Evolutionary conservation across 2,329 filamentous ascomycete species (phyloP), one percentile per base, ranked within the genome.

Genomic region (Podosphaera fusca): DNA sequence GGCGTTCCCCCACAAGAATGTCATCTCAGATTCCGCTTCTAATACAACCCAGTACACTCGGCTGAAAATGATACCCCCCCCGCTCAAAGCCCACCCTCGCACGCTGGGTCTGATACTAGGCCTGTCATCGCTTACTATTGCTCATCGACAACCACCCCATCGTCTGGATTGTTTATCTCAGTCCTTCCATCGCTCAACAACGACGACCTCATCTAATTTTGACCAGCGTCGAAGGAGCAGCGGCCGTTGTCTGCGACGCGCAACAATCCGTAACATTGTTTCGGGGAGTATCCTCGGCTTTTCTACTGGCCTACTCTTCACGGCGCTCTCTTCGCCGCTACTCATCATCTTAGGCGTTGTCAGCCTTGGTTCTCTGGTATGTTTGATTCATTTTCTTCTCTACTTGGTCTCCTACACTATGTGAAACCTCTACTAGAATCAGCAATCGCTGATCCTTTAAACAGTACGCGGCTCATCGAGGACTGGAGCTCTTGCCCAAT

Each of bases 271-370:
- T 36, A 30, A 56, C 10, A 10, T 56, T 34, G 30, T 34, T 3
- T 49, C 55, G 21, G 55, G 55, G 21, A 56, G 55, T 31, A 56
- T 56, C 33, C 8, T 55, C 64, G 64, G 63, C 29, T 35, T 65
- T 35, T 63, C 63, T 58, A 60, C 63, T 5, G 64, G 65, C 2
- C 55, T 89, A 36, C 70, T 82, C 0, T 74, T 88, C 33, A 80
- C 80, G 58, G 71, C 83, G 14, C 87, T 89, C 67, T 87, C 82
- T 7, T 79, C 79, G 65, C 79, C 82, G 1, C 70, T 89, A 53
- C 81, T 83, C 1, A 64, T 88, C 14, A 67, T 89, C 29, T 70
- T 84, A 29, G 84, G 84, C 0, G 64, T 86, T 10, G 69, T 80
- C 8, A 75, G 85, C 31, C 71, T 85, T 12, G 72, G 77, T 46